Base-by-base conservation (phyloP, 2,329 filamentous ascomycete genomes). In the Cladophialophora carrionii region DNA sequence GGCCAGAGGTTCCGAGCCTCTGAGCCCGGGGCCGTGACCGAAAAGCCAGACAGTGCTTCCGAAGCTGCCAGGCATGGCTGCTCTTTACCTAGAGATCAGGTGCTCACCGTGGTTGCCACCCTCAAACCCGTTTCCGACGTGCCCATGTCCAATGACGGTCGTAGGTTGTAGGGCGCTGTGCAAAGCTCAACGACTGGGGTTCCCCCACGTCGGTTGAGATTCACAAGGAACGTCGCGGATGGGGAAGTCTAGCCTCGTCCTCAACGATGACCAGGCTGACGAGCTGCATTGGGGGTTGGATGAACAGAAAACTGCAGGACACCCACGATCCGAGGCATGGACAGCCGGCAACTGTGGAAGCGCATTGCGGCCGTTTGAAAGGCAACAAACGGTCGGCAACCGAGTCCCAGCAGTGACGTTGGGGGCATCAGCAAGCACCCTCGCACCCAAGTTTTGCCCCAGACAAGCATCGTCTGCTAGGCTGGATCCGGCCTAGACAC, bases 271-370 rank as follows among this genome's bases (percentile, higher is more conserved):
- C 26, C 48, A 26, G 48, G 48, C 48, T 51, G 48, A 51, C 26
- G 29, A 52, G 29, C 52, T n/a, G 29, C 12, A 54, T 34, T 14
- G 10, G 24, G n/a, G 52, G 7, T 22, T n/a, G 52, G 2, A 24
- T 12, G 22, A 54, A 31, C 10, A 34, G 24, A 54, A 20, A n/a
- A 10, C 24, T 34, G 52, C 9, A 17, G 7, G 12, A 54, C 8
- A 31, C 29, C 24, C 52, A 22, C 29, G 14, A 20, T 54, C 52
- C 52, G 48, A 51, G 48, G 48, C 48, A 51, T 29, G 48, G 24
- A 14, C 22, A 29, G 14, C 26, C 37, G 48, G 48, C 48, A 51
- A 51, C 8, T 22, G 22, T 20, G 48, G 2, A 8, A 14, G 46
- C 46, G n/a, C 22, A 24, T 49, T 22, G 10, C 14, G 43, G 48